These are phyloP conservation scores for Serendipita vermifera DNA, from an alignment of 768 basidiomycete species.

Conservation along the genomic window DNA sequence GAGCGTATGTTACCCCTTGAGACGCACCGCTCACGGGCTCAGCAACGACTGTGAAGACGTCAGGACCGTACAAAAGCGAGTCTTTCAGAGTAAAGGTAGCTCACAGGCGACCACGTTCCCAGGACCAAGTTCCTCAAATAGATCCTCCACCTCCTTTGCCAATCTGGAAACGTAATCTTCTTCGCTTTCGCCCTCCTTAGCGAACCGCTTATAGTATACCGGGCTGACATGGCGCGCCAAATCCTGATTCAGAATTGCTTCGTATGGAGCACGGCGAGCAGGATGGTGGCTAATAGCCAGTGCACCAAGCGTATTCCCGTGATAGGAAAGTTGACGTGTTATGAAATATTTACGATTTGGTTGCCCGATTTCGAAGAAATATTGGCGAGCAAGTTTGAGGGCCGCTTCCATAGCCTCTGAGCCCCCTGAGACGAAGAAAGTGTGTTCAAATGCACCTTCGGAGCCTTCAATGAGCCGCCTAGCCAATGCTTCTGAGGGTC, in stretches of 20 bases:
- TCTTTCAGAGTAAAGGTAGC: constrained; percentile 23
- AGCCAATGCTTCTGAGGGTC: constrained; percentile 71
- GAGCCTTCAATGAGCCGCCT: constrained; percentile 48
- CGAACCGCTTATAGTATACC: constrained; percentile 73
- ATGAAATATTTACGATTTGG: constrained; percentile 65
- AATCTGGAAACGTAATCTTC: constrained; percentile 69
- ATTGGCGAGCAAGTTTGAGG: constrained; percentile 70
- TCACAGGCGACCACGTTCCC: constrained; percentile 71
- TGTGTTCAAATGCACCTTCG: constrained; percentile 58
- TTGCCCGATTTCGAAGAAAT: constrained; percentile 58
- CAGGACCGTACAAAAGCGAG: background rate
- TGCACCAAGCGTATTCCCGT: constrained; percentile 69
- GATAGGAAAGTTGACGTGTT: constrained; percentile 63
- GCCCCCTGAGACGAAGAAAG: constrained; percentile 66
- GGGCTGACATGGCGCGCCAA: constrained; percentile 76
- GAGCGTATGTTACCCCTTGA: constrained; percentile 60
- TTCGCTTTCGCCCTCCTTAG: constrained; percentile 53
- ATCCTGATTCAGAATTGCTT: constrained; percentile 44
- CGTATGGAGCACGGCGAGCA: constrained; percentile 53
- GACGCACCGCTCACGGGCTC: constrained; percentile 84
- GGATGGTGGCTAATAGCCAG: constrained; percentile 58
- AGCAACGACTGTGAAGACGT: constrained; percentile 44
- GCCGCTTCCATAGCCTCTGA: constrained; percentile 83
- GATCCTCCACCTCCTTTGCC: constrained; percentile 68
- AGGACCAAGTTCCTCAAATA: constrained; percentile 70